These are phyloP conservation scores for Russula sp. DNA, from an alignment of 768 basidiomycete genomes.

Conservation along the genomic window DNA sequence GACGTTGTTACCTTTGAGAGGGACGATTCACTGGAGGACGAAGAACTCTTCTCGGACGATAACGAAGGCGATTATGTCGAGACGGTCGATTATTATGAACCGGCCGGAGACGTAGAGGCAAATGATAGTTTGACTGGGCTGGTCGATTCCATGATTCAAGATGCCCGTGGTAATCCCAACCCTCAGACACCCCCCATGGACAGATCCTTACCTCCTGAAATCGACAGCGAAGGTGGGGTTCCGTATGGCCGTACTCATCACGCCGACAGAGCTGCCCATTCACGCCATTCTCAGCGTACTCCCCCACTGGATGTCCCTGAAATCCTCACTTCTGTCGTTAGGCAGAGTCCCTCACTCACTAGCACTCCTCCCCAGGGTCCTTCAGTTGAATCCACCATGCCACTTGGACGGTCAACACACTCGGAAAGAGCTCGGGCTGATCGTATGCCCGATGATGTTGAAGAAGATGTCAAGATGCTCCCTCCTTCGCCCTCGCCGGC, in stretches of 20 bases:
- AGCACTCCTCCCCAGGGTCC: conserved; percentile 27
- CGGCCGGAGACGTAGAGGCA: conserved; percentile 30
- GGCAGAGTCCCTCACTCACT: conserved; percentile 29
- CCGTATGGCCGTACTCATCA: conserved; percentile 65
- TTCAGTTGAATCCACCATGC: conserved; percentile 35
- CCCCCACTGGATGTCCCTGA: conserved; percentile 27
- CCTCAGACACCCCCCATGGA: conserved; percentile 44
- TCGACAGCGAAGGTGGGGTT: conserved; percentile 63
- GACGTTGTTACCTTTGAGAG: conserved; percentile 80
- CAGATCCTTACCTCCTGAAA: conserved; percentile 47
- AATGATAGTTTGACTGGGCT: conserved; percentile 67
- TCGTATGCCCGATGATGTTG: conserved; percentile 35
- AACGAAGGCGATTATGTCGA: conserved; percentile 33
- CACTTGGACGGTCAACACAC: conserved; percentile 42
- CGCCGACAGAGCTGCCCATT: conserved; percentile 49
- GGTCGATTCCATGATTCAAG: conserved; percentile 65
- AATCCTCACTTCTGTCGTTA: conserved; percentile 7
- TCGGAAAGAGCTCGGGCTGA: conserved; percentile 37
- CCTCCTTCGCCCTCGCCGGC: conserved; percentile 52
- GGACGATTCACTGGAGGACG: conserved; percentile 44
- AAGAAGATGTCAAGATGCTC: conserved; percentile 44
- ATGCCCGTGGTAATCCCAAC: conserved; percentile 39
- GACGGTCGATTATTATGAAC: conserved; percentile 25
- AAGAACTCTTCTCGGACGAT: conserved; percentile 44
- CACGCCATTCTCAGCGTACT: conserved; percentile 35